phyloP scores from a whole-genome alignment of 345 rosid species.

The Hibiscus trionum region DNA sequence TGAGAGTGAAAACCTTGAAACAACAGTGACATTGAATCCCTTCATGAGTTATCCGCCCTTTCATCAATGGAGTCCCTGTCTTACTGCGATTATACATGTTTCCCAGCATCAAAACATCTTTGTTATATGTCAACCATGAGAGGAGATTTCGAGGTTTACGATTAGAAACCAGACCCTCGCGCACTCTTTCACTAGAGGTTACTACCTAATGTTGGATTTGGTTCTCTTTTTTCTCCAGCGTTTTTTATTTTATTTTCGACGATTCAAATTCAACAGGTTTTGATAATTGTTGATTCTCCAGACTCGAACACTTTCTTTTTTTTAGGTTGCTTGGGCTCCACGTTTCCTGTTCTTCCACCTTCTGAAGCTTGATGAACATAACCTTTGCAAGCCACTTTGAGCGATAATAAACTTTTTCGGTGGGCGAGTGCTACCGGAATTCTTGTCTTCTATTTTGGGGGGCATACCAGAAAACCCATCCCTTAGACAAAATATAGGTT shows the following conservation, averaged over 20 bases:
- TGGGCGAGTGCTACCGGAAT: slow-evolving; percentile 12
- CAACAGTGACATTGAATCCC: slow-evolving; percentile 23
- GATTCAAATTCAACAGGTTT: neutral
- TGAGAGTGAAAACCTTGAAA: slow-evolving; percentile 15
- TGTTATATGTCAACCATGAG: slow-evolving; percentile 35
- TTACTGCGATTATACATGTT: slow-evolving; percentile 22
- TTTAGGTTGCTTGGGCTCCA: neutral
- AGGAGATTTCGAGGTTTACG: slow-evolving; percentile 22
- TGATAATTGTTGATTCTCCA: neutral
- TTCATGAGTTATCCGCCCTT: neutral
- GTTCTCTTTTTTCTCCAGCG: neutral
- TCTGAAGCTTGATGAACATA: neutral
- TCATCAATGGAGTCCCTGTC: neutral
- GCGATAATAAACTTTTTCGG: neutral
- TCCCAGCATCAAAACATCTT: slow-evolving; percentile 15
- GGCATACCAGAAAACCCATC: slow-evolving; percentile 5
- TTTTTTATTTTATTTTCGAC: neutral
- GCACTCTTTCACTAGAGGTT: neutral
- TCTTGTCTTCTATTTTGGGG: neutral
- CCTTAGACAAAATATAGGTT: slow-evolving; percentile 6
- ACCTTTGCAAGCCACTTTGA: slow-evolving; percentile 14
- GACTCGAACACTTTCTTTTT: neutral
- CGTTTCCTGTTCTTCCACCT: neutral
- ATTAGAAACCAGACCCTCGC: neutral
- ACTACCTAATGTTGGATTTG: neutral